Evolutionary conservation across 257 asterid genomes (phyloP), one percentile per base, ranked within the genome.

Genomic region (Anisodus acutangulus): DNA sequence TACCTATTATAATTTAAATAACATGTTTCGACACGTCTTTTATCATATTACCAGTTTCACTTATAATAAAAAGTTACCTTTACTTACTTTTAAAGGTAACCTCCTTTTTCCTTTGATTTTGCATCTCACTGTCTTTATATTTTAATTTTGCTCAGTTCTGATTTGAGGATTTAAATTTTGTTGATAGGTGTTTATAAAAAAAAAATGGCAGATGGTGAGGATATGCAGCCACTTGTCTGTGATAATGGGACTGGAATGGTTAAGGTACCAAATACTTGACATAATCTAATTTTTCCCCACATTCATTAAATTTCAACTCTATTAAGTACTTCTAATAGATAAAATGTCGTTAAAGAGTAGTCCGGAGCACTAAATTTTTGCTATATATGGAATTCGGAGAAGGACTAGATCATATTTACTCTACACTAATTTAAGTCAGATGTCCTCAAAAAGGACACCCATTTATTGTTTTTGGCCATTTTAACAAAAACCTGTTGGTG

Each of bases 221-320:
- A 81, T 81, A 62, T 81, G 15, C 84, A 81, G 76, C 84, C 84
- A 81, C 84, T 81, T 13, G 84, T 81, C 57, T 81, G 84, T 81
- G 84, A 81, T 81, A 81, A 81, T 81, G 84, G 84, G 0, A 81
- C 84, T 62, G 84, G 84, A 81, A 81, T 81, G 84, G 84, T 60
- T 47, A 81, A 81, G 84, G 84, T 81, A 60, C 16, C 9, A 79
- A 1, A 54, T 79, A 22, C 45, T 26, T 26, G 1, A 31, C 35
- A 31, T 39, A 55, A 31, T 31, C 10, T n/a, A 57, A 17, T 59
- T 41, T 39, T 15, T 31, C 8, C 2, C 7, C 39, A 7, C 72
- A 80, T 57, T 57, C 17, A 80, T 39, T 41, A 80, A 17, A 59
- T 41, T 6, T 59, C 7, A 51, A 76, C 35, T 4, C 12, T 74